These are phyloP conservation scores for Phaseolus lunatus DNA, from an alignment of 306 rosid genomes.

Conservation along the genomic window DNA sequence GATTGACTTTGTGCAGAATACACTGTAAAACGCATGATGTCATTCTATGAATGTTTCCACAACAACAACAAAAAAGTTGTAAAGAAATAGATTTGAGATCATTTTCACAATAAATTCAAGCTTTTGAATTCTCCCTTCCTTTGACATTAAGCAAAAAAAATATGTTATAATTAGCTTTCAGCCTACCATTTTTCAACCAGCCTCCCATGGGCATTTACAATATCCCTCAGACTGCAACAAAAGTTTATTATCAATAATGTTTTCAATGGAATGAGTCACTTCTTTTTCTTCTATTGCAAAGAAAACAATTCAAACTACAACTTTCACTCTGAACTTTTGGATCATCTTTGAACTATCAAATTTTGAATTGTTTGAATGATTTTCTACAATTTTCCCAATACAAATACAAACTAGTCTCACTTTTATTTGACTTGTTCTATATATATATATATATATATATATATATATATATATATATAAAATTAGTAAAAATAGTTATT, in stretches of 20 bases:
- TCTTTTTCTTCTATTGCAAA: background rate
- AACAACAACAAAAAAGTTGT: constrained; percentile 47
- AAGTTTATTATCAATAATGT: too few species aligned
- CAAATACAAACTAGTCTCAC: background rate
- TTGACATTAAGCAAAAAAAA: background rate
- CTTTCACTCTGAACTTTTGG: background rate
- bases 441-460: too few species aligned
- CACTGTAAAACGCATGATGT: too few species aligned
- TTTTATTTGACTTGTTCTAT: too few species aligned
- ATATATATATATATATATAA: too few species aligned
- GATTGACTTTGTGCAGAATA: constrained; percentile 57
- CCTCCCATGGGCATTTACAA: background rate
- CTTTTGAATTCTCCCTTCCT: background rate
- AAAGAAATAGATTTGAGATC: constrained; percentile 56
- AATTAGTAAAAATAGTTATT: too few species aligned
- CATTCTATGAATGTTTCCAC: constrained; percentile 47
- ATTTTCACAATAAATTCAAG: too few species aligned
- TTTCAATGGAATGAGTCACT: background rate
- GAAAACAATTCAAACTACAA: background rate
- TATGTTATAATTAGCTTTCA: background rate
- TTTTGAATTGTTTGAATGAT: too few species aligned
- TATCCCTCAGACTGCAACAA: background rate
- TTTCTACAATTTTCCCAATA: too few species aligned
- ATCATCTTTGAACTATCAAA: background rate
- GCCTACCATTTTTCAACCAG: background rate